phyloP scores from a whole-genome alignment of 306 rosid species.

The Coriaria nepalensis region DNA sequence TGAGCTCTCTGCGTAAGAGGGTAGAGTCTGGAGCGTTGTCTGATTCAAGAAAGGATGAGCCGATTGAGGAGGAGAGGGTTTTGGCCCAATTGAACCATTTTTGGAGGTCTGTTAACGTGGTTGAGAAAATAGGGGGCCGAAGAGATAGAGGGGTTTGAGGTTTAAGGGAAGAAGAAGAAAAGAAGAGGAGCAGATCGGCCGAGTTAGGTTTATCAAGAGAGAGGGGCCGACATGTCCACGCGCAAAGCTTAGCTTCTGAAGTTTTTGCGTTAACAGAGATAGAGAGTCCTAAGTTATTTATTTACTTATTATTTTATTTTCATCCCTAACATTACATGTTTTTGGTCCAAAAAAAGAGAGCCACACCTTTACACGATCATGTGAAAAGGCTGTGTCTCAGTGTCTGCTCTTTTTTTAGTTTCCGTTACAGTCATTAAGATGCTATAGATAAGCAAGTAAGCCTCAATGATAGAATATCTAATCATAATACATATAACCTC shows the following conservation, averaged over 20 bases:
- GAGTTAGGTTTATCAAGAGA: conserved; percentile 9
- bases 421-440: too few species aligned
- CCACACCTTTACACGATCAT: too few species aligned
- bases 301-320: too few species aligned
- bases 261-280: too few species aligned
- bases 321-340: too few species aligned
- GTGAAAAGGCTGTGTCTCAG: too few species aligned
- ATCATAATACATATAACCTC: too few species aligned
- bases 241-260: conserved; percentile 23
- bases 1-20: conserved; percentile 57
- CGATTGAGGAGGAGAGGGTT: conserved; percentile 39
- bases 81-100: conserved; percentile 87
- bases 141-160: conserved; percentile 59
- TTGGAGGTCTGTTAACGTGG: conserved; percentile 32
- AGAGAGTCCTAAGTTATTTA: too few species aligned
- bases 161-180: conserved; percentile 18
- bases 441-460: too few species aligned
- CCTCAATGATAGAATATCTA: too few species aligned
- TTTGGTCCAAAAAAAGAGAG: too few species aligned
- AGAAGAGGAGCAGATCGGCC: conserved; percentile 23
- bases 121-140: conserved; percentile 41
- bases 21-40: conserved; percentile 68
- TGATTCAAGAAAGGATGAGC: conserved; percentile 42
- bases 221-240: conserved; percentile 19
- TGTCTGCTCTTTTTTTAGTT: too few species aligned